phyloP scores from a whole-genome alignment of 2,329 filamentous ascomycete genomes.

The Eurotiales sp. region DNA sequence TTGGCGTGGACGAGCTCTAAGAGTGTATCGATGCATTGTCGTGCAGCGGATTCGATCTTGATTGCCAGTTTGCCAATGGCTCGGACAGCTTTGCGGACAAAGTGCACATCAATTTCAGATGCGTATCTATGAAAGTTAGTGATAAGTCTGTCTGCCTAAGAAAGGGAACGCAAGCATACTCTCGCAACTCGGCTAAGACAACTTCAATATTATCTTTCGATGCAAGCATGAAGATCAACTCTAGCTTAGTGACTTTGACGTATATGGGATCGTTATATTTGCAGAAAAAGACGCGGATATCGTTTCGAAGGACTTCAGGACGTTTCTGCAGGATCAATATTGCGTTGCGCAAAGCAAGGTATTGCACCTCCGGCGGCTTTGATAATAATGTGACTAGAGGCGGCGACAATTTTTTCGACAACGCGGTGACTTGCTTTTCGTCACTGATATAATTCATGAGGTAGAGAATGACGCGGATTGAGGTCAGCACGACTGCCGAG shows the following conservation, averaged over 20 bases:
- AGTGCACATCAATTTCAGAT: slow-evolving; percentile 97
- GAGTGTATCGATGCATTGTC: slow-evolving; percentile 85
- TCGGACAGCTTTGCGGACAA: slow-evolving; percentile 93
- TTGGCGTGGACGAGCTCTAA: slow-evolving; percentile 96
- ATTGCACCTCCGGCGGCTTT: slow-evolving; percentile 98
- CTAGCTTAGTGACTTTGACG: slow-evolving; percentile 97
- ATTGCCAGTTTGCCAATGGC: slow-evolving; percentile 98
- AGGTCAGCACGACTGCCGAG: slow-evolving; percentile 92
- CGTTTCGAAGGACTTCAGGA: slow-evolving; percentile 89
- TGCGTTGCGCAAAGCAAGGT: slow-evolving; percentile 88
- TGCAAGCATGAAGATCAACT: slow-evolving; percentile 98
- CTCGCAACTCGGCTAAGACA: slow-evolving; percentile 86
- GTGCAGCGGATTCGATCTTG: slow-evolving; percentile 93
- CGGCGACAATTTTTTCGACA: slow-evolving; percentile 91
- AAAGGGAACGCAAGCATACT: slow-evolving; percentile 50
- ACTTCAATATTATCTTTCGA: slow-evolving; percentile 94
- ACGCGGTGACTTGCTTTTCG: slow-evolving; percentile 76
- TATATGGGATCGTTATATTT: slow-evolving; percentile 99
- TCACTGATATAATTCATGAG: slow-evolving; percentile 98
- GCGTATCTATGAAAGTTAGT: slow-evolving; percentile 58
- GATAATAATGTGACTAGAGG: slow-evolving; percentile 91
- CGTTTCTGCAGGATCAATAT: slow-evolving; percentile 88
- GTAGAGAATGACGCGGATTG: slow-evolving; percentile 93
- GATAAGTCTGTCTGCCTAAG: not conserved
- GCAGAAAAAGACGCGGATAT: slow-evolving; percentile 98